phyloP scores from a whole-genome alignment of 768 basidiomycete genomes.

The Suillus ampliporus region DNA sequence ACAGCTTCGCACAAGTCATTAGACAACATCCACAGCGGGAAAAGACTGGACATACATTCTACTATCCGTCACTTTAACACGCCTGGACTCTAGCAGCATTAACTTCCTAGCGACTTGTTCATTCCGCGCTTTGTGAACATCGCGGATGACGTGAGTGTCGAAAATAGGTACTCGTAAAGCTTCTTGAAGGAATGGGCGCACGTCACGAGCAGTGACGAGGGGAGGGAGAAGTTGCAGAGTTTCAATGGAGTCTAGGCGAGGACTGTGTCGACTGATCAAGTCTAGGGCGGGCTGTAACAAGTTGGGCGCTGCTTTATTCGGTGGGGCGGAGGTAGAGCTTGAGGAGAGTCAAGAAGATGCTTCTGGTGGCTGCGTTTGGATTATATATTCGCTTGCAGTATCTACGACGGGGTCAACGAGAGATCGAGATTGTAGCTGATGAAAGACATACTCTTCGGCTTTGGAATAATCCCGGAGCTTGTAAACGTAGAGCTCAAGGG shows the following conservation, averaged over 20 bases:
- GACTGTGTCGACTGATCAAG: conserved; percentile 85
- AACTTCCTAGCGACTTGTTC: conserved; percentile 77
- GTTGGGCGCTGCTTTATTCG: conserved; percentile 50
- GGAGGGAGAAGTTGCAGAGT: conserved; percentile 90
- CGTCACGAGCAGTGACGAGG: conserved; percentile 81
- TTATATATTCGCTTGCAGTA: conserved; percentile 89
- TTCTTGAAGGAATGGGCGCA: conserved; percentile 78
- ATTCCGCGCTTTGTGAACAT: conserved; percentile 73
- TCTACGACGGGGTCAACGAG: conserved; percentile 45
- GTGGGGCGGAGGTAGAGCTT: conserved; percentile 86
- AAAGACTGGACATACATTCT: conserved; percentile 73
- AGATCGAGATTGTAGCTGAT: background rate
- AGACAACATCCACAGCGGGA: conserved; percentile 1
- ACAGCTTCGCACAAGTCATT: conserved; percentile 58
- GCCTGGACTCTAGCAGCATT: conserved; percentile 76
- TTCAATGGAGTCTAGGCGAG: conserved; percentile 80
- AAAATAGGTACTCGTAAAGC: conserved; percentile 69
- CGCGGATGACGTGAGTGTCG: conserved; percentile 70
- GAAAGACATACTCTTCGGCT: conserved; percentile 79
- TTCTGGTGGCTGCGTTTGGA: conserved; percentile 55
- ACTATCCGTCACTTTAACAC: conserved; percentile 90
- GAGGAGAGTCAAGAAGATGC: conserved; percentile 84
- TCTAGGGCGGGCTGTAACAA: conserved; percentile 83
- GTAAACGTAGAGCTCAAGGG: conserved; percentile 94
- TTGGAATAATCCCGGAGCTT: conserved; percentile 80